Conservation (phyloP, 176 grass and related monocot species). For the Musa itinerans region DNA sequence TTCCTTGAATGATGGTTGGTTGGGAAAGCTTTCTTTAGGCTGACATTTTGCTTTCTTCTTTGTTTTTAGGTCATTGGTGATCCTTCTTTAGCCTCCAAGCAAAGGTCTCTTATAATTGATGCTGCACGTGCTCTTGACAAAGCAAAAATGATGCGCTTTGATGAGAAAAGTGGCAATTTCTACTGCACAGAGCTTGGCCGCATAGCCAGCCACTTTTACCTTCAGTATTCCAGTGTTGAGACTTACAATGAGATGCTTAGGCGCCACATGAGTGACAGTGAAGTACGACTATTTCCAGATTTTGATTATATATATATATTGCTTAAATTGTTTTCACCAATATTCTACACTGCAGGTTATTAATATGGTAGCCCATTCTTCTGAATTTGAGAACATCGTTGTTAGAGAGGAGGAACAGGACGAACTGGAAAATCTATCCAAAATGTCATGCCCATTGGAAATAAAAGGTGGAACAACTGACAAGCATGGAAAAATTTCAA, state of each 20-base stretch:
- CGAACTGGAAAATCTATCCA: conserved; percentile 66
- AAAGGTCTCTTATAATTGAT: conserved; percentile 77
- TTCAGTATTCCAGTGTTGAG: conserved; percentile 95
- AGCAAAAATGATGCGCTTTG: conserved; percentile 98
- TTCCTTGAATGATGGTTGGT: conserved; percentile 3
- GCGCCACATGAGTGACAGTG: conserved; percentile 91
- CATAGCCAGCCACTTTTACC: conserved; percentile 93
- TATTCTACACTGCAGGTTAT: conserved; percentile 64
- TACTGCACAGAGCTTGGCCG: conserved; percentile 99
- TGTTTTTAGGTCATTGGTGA: conserved; percentile 58
- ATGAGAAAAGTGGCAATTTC: conserved; percentile 96
- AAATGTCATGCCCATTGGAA: conserved; percentile 66
- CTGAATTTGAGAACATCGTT: conserved; percentile 95
- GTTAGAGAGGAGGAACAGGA: conserved; percentile 99
- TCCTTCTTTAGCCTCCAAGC: conserved; percentile 70
- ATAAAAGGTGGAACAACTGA: conserved; percentile 87
- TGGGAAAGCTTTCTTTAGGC: conserved; percentile 5
- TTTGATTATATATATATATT: conserved; percentile 6
- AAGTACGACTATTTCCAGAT: conserved; percentile 32
- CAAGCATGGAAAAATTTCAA: conserved; percentile 93
- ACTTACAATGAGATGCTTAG: conserved; percentile 95
- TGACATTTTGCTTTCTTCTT: conserved; percentile 5
- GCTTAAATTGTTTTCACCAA: conserved; percentile 6
- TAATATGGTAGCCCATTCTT: conserved; percentile 95
- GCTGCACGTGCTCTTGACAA: conserved; percentile 88